phyloP scores from a whole-genome alignment of 257 asterid genomes.

The Capsicum baccatum region DNA sequence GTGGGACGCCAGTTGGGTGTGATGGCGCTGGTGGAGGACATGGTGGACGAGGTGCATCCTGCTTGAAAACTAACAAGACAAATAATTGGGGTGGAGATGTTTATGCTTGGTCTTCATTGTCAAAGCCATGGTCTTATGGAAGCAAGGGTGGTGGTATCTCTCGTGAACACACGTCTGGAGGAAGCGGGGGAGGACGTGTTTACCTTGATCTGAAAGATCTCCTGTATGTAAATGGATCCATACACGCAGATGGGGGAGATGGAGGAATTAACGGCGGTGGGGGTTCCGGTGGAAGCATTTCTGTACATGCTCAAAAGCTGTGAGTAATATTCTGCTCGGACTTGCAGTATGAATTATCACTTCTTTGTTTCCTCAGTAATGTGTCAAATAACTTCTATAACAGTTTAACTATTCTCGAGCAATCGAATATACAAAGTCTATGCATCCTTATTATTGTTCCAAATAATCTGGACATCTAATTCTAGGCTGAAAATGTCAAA shows the following conservation, averaged over 20 bases:
- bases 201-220: constrained; percentile 62
- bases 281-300: constrained; percentile 96
- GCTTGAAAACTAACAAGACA: constrained; percentile 70
- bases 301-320: constrained; percentile 74
- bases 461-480: constrained; percentile 11
- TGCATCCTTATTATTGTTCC: background rate
- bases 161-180: constrained; percentile 70
- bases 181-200: constrained; percentile 92
- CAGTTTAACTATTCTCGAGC: constrained; percentile 1
- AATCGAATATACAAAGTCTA: background rate
- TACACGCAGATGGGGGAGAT: constrained; percentile 90
- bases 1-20: constrained; percentile 92
- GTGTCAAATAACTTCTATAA: background rate
- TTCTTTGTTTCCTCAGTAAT: background rate
- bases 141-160: constrained; percentile 91
- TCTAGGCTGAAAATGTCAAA: background rate
- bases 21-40: constrained; percentile 99
- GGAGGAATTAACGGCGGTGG: constrained; percentile 94
- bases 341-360: constrained; percentile 3
- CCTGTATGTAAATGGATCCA: constrained; percentile 81
- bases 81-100: constrained; percentile 97
- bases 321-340: constrained; percentile 59
- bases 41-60: constrained; percentile 99
- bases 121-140: constrained; percentile 86
- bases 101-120: constrained; percentile 81